Evolutionary conservation across 139 green algal species (phyloP), one percentile per base, ranked within the genome.

Genomic region (Volvox africanus): DNA sequence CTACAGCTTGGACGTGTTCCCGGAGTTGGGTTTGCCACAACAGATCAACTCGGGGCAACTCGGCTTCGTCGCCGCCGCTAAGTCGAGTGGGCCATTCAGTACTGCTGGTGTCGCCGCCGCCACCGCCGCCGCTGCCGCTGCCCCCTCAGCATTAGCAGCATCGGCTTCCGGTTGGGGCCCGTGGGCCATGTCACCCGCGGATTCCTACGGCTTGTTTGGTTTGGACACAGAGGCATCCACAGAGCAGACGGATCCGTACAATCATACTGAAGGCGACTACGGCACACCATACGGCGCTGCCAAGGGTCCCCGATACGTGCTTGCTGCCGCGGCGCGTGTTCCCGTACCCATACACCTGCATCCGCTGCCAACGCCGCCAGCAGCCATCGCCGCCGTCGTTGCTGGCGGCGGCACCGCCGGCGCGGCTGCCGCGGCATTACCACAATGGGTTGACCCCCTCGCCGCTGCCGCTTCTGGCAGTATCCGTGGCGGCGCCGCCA

Each of bases 1-100:
- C 26, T 89, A 89, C 83, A 81, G 67, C 36, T 32, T 71, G 36
- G 83, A 89, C 68, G 28, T 89, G 18, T 80, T 81, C 18, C 83
- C 83, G 26, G 83, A 89, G 83, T 37, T 89, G 17, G 83, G 83
- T 17, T 37, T 89, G 67, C 16, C 35, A 22, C 19, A 62, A n/a
- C 76, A 13, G 76, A 44, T 2, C 19, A 67, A 26, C 28, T 67
- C 76, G 19, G 33, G 76, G 2, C 32, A 26, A 14, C 44, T 14
- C 44, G n/a, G n/a, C n/a, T n/a, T n/a, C n/a, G 44, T 9, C 21
- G 76, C 76, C 1, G 76, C 33, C 76, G 33, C 33, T 26, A 20
- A 35, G 76, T 16, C 14, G 1, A 44, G 13, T 19, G 78, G 36
- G 36, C 76, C 33, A 32, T 61, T 61, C 76, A 35, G 33, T 33